A percentile compares a stretch with the other conserved stretches of the same genome.
Evolutionary conservation across 148 eudicot species (phyloP).

Genomic region (Diospyros lotus): DNA sequence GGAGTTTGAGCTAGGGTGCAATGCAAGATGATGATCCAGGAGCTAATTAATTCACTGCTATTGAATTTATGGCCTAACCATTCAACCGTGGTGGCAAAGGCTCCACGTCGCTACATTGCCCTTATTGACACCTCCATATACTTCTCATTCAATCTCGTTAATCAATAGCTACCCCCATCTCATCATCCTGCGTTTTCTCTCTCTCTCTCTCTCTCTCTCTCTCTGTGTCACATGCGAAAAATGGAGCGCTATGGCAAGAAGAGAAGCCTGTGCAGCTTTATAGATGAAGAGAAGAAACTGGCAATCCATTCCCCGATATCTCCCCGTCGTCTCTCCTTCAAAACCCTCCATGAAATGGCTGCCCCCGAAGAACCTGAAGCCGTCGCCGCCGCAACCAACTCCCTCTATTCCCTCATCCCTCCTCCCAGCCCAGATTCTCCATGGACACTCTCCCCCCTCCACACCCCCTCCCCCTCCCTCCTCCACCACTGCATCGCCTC

Average conservation of each 20-base stretch:
- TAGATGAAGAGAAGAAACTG: conserved; percentile 10
- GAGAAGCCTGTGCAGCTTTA: conserved; percentile 15
- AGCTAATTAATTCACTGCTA: too few relatives aligned
- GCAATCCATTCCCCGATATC: conserved; percentile 12
- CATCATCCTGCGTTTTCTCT: neutral
- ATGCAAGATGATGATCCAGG: too few relatives aligned
- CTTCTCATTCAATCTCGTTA: neutral
- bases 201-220: neutral
- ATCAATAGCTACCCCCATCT: neutral
- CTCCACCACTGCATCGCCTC: conserved; percentile 49
- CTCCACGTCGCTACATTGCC: too few relatives aligned
- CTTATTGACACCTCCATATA: too few relatives aligned
- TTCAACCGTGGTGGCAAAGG: too few relatives aligned
- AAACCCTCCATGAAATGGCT: conserved; percentile 10
- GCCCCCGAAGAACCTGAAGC: neutral
- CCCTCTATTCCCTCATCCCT: conserved; percentile 21
- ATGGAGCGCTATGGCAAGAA: conserved; percentile 17
- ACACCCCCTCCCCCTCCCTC: conserved; percentile 35
- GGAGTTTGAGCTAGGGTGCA: too few relatives aligned
- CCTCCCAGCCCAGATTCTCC: conserved; percentile 41
- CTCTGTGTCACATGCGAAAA: neutral
- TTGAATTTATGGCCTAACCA: too few relatives aligned
- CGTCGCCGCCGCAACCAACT: neutral
- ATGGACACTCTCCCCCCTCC: conserved; percentile 48
- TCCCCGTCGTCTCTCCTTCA: conserved; percentile 12